A percentile compares a stretch with the other conserved stretches of the same genome.
These are phyloP conservation scores for Pisolithus albus DNA, from an alignment of 768 basidiomycete species.

Conservation along the genomic window DNA sequence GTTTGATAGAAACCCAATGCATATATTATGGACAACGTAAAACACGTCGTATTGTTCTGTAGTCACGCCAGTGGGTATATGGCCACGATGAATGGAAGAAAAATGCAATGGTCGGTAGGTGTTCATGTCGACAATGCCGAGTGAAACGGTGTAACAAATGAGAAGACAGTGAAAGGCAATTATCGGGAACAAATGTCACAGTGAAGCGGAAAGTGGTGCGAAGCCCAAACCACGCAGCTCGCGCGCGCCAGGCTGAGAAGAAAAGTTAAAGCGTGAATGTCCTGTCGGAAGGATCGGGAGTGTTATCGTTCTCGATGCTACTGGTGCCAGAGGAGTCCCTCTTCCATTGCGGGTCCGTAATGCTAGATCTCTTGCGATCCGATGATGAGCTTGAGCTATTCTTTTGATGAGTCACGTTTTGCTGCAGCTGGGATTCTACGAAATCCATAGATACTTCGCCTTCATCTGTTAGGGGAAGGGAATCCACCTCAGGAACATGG, in stretches of 20 bases:
- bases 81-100: constrained; percentile 3
- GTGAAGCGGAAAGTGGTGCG: constrained; percentile 4
- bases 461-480: constrained; percentile 24
- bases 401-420: constrained; percentile 42
- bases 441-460: constrained; percentile 32
- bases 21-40: constrained; percentile 27
- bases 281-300: constrained; percentile 7
- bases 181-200: constrained; percentile 2
- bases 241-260: constrained; percentile 4
- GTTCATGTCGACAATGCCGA: constrained; percentile 22
- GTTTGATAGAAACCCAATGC: constrained; percentile 1
- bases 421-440: constrained; percentile 16
- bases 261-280: constrained; percentile 15
- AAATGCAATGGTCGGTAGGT: constrained; percentile 12
- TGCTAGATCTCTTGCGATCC: constrained; percentile 43
- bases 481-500: constrained; percentile 31
- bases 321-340: constrained; percentile 44
- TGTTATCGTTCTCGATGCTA: constrained; percentile 34
- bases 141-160: constrained; percentile 10
- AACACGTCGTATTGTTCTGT: constrained; percentile 23
- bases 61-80: constrained; percentile 28
- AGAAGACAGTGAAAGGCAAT: constrained; percentile 7
- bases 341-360: constrained; percentile 41
- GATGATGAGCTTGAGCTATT: constrained; percentile 49
- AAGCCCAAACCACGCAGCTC: constrained; percentile 9